phyloP scores from a whole-genome alignment of 176 grass and related monocot genomes.

The Phoenix dactylifera region DNA sequence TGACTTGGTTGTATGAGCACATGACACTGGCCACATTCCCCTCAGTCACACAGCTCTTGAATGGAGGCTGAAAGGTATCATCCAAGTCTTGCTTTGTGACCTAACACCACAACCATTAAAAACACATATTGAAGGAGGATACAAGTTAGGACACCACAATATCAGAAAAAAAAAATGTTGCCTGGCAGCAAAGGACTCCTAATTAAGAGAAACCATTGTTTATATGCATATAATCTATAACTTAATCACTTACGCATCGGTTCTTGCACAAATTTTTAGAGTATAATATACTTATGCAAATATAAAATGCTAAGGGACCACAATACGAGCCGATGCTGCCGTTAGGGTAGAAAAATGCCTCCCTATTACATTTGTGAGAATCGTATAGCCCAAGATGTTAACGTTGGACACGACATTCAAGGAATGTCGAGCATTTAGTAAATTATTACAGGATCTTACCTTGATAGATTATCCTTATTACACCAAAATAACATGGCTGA shows the following conservation, averaged over 20 bases:
- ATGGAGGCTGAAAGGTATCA: conserved; percentile 90
- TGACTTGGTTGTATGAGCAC: conserved; percentile 99
- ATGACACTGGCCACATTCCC: conserved; percentile 92
- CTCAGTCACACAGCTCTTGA: conserved; percentile 82
- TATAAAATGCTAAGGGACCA: conserved; percentile 19
- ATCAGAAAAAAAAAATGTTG: too few relatives aligned
- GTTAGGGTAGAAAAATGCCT: neutral
- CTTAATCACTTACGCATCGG: neutral
- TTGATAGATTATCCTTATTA: too few relatives aligned
- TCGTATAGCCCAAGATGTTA: too few relatives aligned
- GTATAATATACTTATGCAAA: neutral
- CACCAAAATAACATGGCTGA: too few relatives aligned
- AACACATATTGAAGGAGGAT: too few relatives aligned
- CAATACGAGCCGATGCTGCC: conserved; percentile 7
- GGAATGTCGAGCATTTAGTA: too few relatives aligned
- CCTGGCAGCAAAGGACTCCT: too few relatives aligned
- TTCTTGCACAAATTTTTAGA: conserved; percentile 7
- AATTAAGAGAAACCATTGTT: neutral
- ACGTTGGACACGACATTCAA: too few relatives aligned
- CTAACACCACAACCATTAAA: conserved; percentile 19
- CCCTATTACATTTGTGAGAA: too few relatives aligned
- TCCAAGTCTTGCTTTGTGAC: conserved; percentile 86
- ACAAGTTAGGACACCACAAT: too few relatives aligned
- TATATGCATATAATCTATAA: conserved; percentile 17
- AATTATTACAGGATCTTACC: too few relatives aligned